Evolutionary conservation across 345 rosid species (phyloP).

Genomic region (Pelargonium nanum): DNA sequence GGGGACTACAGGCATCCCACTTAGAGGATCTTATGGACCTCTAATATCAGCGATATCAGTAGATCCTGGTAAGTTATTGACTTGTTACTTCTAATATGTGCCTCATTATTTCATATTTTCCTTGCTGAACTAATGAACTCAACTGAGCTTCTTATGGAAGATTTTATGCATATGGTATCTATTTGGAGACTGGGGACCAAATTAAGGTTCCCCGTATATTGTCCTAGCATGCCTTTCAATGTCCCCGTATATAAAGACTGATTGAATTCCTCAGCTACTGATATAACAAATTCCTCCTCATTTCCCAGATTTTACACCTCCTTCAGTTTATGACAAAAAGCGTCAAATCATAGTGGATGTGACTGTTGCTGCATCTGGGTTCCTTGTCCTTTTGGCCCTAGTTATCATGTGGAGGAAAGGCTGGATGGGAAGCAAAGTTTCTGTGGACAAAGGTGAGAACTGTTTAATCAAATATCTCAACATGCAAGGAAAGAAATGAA

Average conservation of each 20-base stretch:
- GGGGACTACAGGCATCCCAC: constrained; percentile 66
- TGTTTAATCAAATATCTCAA: constrained; percentile 6
- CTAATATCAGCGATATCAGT: constrained; percentile 68
- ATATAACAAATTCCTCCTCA: background rate
- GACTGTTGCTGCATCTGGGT: constrained; percentile 23
- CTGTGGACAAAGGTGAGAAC: constrained; percentile 48
- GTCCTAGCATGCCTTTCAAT: too few relatives aligned
- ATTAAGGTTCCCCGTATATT: too few relatives aligned
- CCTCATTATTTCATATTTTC: background rate
- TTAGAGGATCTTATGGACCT: constrained; percentile 66
- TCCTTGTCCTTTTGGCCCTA: constrained; percentile 26
- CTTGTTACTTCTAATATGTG: background rate
- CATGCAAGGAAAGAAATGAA: background rate
- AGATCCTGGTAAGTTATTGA: constrained; percentile 36
- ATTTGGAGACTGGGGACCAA: too few relatives aligned
- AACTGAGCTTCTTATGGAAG: too few relatives aligned
- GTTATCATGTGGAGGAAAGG: constrained; percentile 38
- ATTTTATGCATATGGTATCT: too few relatives aligned
- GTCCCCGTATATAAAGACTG: too few relatives aligned
- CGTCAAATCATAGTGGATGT: constrained; percentile 15
- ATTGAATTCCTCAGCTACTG: too few relatives aligned
- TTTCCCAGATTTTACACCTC: constrained; percentile 52
- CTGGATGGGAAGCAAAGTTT: constrained; percentile 37
- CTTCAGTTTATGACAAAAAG: constrained; percentile 21
- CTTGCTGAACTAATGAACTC: too few relatives aligned